Percentiles rank a stretch among this genome's conserved stretches.
Evolutionary conservation across 768 basidiomycete genomes (phyloP).

Genomic region (Mycena belliarum): DNA sequence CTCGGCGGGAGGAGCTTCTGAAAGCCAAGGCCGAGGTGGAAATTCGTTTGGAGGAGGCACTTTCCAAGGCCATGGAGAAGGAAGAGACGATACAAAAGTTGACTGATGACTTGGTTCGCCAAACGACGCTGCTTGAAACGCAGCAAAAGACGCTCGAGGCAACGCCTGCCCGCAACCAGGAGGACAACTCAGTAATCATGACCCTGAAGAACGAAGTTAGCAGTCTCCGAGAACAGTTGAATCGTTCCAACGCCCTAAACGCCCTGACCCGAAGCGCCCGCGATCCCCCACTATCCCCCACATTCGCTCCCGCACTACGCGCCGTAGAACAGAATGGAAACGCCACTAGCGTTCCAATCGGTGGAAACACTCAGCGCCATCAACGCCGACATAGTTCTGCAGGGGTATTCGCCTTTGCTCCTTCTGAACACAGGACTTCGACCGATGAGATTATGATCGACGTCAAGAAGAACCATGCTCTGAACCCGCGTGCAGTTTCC

Average conservation of each 20-base stretch:
- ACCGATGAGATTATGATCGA: constrained; percentile 77
- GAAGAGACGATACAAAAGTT: constrained; percentile 83
- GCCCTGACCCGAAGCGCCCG: constrained; percentile 75
- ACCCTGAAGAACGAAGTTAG: constrained; percentile 92
- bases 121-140: constrained; percentile 74
- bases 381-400: constrained; percentile 88
- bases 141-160: constrained; percentile 72
- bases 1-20: constrained; percentile 74
- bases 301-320: constrained; percentile 81
- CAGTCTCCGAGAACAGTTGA: constrained; percentile 91
- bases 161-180: constrained; percentile 65
- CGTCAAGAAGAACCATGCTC: constrained; percentile 67
- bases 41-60: constrained; percentile 74
- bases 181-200: constrained; percentile 85
- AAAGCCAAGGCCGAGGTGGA: constrained; percentile 78
- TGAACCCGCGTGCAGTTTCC: constrained; percentile 83
- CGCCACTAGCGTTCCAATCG: constrained; percentile 28
- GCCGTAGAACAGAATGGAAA: constrained; percentile 44
- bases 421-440: constrained; percentile 68
- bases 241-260: constrained; percentile 92
- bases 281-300: constrained; percentile 80
- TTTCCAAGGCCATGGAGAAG: constrained; percentile 74
- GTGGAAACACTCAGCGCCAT: constrained; percentile 50
- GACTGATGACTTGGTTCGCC: constrained; percentile 71
- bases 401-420: constrained; percentile 65